A percentile compares a stretch with the other conserved stretches of the same genome.
These are phyloP conservation scores for Pseudocercospora vitis DNA, from an alignment of 2,329 filamentous ascomycete genomes.

Conservation along the genomic window DNA sequence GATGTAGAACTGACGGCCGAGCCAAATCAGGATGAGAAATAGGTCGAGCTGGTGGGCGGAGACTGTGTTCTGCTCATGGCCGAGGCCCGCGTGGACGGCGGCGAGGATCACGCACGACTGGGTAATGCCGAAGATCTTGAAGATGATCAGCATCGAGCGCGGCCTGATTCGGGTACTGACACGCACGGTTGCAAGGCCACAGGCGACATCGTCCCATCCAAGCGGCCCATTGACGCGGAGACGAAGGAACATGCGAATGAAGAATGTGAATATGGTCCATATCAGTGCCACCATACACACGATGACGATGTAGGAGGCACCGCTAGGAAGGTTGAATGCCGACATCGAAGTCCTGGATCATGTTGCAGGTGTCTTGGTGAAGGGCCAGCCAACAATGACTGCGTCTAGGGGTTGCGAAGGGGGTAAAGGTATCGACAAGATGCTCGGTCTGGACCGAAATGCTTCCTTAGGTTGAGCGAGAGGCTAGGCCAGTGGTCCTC, in stretches of 20 bases:
- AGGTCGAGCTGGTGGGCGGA: conserved; percentile 5
- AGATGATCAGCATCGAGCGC: neutral
- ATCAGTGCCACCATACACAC: conserved; percentile 26
- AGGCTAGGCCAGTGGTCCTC: no score
- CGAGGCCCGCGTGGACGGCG: conserved; percentile 29
- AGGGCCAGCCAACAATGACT: no score
- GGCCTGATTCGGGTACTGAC: neutral
- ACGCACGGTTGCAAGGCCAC: conserved; percentile 28
- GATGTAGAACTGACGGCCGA: conserved; percentile 24
- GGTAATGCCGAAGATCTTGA: conserved; percentile 21
- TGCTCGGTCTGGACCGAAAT: no score
- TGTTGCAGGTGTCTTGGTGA: no score
- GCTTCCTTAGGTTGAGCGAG: no score
- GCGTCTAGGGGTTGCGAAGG: no score
- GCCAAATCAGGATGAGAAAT: conserved; percentile 23
- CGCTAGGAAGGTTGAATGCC: conserved; percentile 25
- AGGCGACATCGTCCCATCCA: conserved; percentile 32
- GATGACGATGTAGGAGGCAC: conserved; percentile 28
- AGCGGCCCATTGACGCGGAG: conserved; percentile 34
- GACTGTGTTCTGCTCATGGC: conserved; percentile 12
- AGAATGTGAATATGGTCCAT: conserved; percentile 30
- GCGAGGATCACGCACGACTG: conserved; percentile 24
- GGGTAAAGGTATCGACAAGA: no score
- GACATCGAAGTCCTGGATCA: no score
- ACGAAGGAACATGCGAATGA: conserved; percentile 33